Evolutionary conservation across 1,284 basidiomycete species (phyloP).

Genomic region (Coriolopsis trogii): DNA sequence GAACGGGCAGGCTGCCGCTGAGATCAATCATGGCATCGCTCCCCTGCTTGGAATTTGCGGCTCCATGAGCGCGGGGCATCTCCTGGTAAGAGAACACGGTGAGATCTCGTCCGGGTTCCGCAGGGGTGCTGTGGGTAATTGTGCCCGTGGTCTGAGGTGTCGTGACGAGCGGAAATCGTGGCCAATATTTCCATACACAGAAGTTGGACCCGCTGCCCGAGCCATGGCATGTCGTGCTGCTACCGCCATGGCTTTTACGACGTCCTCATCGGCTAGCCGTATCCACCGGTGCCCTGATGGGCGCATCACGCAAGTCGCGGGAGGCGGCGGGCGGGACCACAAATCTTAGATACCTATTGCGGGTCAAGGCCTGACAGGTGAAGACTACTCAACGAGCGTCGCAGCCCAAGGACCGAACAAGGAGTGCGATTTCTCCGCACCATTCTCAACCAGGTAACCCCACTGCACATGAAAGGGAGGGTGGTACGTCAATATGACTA

Average conservation of each 20-base stretch:
- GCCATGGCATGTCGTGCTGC: background rate
- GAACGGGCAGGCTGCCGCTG: constrained; percentile 8
- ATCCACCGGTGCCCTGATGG: background rate
- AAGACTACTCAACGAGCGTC: background rate
- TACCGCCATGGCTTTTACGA: background rate
- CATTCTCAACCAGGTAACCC: background rate
- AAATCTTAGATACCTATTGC: too few relatives aligned
- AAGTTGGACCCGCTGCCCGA: background rate
- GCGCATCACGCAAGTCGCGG: background rate
- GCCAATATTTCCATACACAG: background rate
- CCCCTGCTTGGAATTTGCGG: constrained; percentile 1
- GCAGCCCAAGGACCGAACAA: background rate
- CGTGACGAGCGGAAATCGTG: background rate
- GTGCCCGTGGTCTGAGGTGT: background rate
- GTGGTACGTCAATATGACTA: background rate
- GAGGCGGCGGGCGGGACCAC: too few relatives aligned
- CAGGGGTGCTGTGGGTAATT: background rate
- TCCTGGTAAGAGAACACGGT: too few relatives aligned
- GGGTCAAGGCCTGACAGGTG: too few relatives aligned
- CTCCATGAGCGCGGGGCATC: too few relatives aligned
- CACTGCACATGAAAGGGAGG: background rate
- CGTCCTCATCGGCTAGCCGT: background rate
- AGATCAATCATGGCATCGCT: constrained; percentile 2
- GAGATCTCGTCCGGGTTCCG: background rate
- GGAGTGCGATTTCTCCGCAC: constrained; percentile 18